Evolutionary conservation across 2,329 filamentous ascomycete genomes (phyloP).

Genomic region (Exophiala viscosa): DNA sequence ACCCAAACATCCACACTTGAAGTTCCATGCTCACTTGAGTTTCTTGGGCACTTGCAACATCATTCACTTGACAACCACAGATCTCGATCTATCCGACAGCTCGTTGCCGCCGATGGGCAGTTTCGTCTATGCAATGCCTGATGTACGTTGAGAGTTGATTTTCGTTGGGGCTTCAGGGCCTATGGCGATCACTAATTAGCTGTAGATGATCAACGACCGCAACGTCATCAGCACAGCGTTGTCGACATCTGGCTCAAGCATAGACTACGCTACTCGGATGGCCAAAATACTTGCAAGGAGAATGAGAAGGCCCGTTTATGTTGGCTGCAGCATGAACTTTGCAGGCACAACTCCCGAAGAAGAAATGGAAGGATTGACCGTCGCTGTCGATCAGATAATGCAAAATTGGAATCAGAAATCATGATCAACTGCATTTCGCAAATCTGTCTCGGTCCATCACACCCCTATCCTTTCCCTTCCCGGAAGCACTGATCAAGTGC

Average conservation of each 20-base stretch:
- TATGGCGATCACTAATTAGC: conserved; percentile 21
- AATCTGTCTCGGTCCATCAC: too few species aligned
- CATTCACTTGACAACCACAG: conserved; percentile 56
- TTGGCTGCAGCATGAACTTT: conserved; percentile 82
- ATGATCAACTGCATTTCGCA: too few species aligned
- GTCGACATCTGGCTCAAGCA: conserved; percentile 67
- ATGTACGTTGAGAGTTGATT: conserved; percentile 56
- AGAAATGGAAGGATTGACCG: conserved; percentile 83
- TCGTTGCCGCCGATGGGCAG: conserved; percentile 65
- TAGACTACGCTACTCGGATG: conserved; percentile 83
- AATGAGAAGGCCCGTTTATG: conserved; percentile 73
- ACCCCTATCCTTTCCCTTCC: not conserved
- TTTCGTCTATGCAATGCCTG: conserved; percentile 89
- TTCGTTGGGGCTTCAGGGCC: too few species aligned
- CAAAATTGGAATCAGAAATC: conserved; percentile 27
- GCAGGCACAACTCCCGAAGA: conserved; percentile 80
- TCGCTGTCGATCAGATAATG: conserved; percentile 67
- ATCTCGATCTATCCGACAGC: conserved; percentile 40
- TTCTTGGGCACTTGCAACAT: conserved; percentile 51
- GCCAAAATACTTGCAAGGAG: conserved; percentile 78
- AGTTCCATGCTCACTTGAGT: conserved; percentile 57
- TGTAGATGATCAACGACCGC: conserved; percentile 41
- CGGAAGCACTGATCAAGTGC: too few species aligned
- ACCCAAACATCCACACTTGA: conserved; percentile 54
- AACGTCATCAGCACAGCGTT: conserved; percentile 66